Percentiles rank a stretch among this genome's conserved stretches.
Conservation (phyloP, 805 yeast genomes). For the Candida coleopterorum region DNA sequence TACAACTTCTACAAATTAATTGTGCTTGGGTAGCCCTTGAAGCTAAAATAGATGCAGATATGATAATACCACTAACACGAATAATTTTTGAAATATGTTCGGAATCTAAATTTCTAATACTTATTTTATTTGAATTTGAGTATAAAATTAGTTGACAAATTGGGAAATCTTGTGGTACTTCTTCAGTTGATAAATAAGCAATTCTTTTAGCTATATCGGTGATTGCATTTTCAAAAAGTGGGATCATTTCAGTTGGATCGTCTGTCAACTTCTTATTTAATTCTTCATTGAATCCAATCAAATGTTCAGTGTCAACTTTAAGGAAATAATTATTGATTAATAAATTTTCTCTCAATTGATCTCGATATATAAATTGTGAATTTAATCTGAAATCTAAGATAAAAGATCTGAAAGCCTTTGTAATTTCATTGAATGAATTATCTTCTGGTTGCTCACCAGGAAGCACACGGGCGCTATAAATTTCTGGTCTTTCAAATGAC, state of each 20-base stretch:
- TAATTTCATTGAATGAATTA: slow-evolving; percentile 62
- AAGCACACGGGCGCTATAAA: slow-evolving; percentile 73
- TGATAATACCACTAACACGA: slow-evolving; percentile 87
- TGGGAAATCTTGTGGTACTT: slow-evolving; percentile 57
- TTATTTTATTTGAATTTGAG: slow-evolving; percentile 64
- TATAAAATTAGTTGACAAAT: slow-evolving; percentile 75
- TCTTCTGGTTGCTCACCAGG: slow-evolving; percentile 76
- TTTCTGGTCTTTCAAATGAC: slow-evolving; percentile 74
- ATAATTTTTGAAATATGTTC: slow-evolving; percentile 87
- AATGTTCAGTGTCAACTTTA: slow-evolving; percentile 74
- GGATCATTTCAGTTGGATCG: slow-evolving; percentile 84
- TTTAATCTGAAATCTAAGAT: slow-evolving; percentile 81
- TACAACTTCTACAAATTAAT: slow-evolving; percentile 82
- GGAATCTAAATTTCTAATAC: slow-evolving; percentile 80
- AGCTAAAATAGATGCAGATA: slow-evolving; percentile 81
- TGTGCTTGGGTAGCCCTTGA: slow-evolving; percentile 84
- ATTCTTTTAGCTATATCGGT: slow-evolving; percentile 82
- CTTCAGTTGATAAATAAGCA: slow-evolving; percentile 49
- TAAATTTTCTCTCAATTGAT: slow-evolving; percentile 83
- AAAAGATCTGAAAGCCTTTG: slow-evolving; percentile 75
- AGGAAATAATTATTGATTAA: slow-evolving; percentile 69
- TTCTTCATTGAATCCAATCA: slow-evolving; percentile 85
- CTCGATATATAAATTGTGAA: slow-evolving; percentile 80
- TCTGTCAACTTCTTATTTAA: slow-evolving; percentile 78
- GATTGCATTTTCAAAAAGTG: slow-evolving; percentile 76